These are phyloP conservation scores for Hyaloscypha variabilis DNA, from an alignment of 495 filamentous ascomycete genomes.

Conservation along the genomic window DNA sequence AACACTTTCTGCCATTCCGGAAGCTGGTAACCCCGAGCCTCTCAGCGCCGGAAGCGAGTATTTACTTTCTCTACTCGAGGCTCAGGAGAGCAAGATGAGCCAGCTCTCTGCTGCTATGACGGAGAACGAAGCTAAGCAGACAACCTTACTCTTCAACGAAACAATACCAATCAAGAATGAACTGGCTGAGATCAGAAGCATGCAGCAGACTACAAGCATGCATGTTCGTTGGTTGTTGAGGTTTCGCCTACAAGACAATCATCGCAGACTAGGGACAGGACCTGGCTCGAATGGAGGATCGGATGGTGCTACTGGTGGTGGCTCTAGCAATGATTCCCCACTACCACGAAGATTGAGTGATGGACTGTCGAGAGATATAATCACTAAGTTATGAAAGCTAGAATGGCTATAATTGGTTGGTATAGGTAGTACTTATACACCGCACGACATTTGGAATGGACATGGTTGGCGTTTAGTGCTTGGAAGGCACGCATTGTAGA, in stretches of 20 bases:
- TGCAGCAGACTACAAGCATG: constrained; percentile 53
- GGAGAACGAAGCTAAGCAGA: constrained; percentile 51
- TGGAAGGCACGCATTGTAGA: not conserved
- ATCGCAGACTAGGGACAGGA: constrained; percentile 26
- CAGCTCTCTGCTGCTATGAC: constrained; percentile 44
- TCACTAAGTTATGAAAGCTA: constrained; percentile 27
- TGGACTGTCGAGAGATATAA: constrained; percentile 21
- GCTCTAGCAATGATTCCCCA: constrained; percentile 14
- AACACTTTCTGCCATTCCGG: constrained; percentile 19
- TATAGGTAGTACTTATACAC: not conserved
- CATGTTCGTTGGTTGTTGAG: constrained; percentile 59
- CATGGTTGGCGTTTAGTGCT: not conserved
- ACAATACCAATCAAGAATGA: constrained; percentile 52
- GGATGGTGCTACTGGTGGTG: constrained; percentile 19
- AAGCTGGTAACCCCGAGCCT: constrained; percentile 26
- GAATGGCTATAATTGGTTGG: not conserved
- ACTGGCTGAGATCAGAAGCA: constrained; percentile 53
- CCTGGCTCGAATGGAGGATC: constrained; percentile 30
- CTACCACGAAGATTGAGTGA: constrained; percentile 29
- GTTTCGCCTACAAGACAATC: constrained; percentile 42
- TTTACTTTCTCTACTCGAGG: constrained; percentile 50
- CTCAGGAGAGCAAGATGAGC: constrained; percentile 48
- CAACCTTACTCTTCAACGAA: constrained; percentile 51
- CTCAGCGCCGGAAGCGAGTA: constrained; percentile 42
- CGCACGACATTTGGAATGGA: not conserved